A percentile compares a stretch with the other conserved stretches of the same genome.
Evolutionary conservation across 176 grass and related monocot genomes (phyloP).

Genomic region (Lolium perenne): DNA sequence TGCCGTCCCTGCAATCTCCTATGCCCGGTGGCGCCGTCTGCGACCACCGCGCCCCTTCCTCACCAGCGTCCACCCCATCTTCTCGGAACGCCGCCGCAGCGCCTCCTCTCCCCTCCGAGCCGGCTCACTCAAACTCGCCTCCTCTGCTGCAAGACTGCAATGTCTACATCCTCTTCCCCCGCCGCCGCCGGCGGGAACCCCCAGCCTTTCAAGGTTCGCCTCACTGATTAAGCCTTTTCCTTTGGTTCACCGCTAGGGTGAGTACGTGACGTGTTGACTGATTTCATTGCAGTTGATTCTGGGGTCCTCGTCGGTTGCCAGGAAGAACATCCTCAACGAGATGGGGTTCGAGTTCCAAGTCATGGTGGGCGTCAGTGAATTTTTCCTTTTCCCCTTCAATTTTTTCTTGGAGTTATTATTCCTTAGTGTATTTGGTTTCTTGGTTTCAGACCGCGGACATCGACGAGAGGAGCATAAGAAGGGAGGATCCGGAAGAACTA

Average conservation of each 20-base stretch:
- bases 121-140: neutral
- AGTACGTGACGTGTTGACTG: neutral
- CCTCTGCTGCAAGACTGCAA: neutral
- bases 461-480: conserved; percentile 91
- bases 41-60: neutral
- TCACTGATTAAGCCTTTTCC: neutral
- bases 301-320: conserved; percentile 84
- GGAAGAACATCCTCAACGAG: conserved; percentile 73
- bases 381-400: neutral
- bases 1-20: conserved; percentile 22
- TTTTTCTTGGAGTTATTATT: neutral
- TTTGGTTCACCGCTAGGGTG: neutral
- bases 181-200: neutral
- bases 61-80: neutral
- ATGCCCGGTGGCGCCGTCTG: conserved; percentile 15
- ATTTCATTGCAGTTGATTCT: conserved; percentile 67
- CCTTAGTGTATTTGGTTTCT: neutral
- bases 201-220: conserved; percentile 52
- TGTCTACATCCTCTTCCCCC: conserved; percentile 16
- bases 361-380: conserved; percentile 60
- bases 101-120: neutral
- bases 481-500: conserved; percentile 79
- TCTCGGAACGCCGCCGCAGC: neutral
- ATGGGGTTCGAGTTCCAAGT: conserved; percentile 85
- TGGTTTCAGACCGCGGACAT: conserved; percentile 87